Conservation (phyloP, 1,139 yeast genomes). For the Taphrina deformans region DNA sequence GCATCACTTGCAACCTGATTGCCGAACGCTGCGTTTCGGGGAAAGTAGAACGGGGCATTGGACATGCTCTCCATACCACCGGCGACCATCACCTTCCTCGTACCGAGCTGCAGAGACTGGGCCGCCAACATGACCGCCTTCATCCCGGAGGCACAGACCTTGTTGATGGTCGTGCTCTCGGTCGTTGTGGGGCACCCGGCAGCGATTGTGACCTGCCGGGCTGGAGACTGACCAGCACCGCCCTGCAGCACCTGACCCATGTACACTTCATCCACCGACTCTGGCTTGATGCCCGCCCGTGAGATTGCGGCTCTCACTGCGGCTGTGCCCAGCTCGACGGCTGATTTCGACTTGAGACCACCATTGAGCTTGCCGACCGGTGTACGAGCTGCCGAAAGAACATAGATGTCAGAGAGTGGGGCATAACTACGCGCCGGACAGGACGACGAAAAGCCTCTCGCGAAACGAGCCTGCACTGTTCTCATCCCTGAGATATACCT, state of each 20-base stretch:
- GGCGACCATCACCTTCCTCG: constrained; percentile 87
- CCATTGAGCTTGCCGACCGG: constrained; percentile 96
- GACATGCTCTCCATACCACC: constrained; percentile 99
- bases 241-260: constrained; percentile 94
- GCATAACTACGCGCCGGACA: background rate
- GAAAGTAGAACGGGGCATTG: constrained; percentile 89
- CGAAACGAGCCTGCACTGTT: background rate
- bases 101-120: constrained; percentile 82
- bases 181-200: constrained; percentile 79
- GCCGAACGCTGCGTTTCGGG: constrained; percentile 83
- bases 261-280: constrained; percentile 78
- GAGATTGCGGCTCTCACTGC: constrained; percentile 61
- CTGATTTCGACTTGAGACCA: constrained; percentile 65
- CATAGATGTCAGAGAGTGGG: constrained; percentile 57
- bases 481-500: no score
- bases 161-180: constrained; percentile 87
- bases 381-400: constrained; percentile 88
- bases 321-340: constrained; percentile 83
- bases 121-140: constrained; percentile 88
- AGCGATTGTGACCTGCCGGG: constrained; percentile 91
- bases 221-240: constrained; percentile 95
- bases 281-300: constrained; percentile 55
- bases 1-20: constrained; percentile 78
- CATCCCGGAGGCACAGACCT: constrained; percentile 96
- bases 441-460: background rate